Evolutionary conservation across 495 filamentous ascomycete species (phyloP).

Genomic region (Talaromyces proteolyticus): DNA sequence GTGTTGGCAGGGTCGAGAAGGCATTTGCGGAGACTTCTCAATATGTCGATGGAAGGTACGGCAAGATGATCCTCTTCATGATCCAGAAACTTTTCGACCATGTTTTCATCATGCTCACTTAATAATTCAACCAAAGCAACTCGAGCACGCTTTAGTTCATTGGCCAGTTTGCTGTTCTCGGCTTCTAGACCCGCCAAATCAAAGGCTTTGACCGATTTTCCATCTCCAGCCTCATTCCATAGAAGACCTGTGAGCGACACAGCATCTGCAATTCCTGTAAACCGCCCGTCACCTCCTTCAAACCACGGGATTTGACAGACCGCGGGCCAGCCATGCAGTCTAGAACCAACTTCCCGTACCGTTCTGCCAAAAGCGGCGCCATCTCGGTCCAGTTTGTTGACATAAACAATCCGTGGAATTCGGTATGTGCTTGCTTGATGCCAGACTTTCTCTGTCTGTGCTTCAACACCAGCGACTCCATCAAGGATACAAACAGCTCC

Average conservation of each 20-base stretch:
- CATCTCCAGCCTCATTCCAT: constrained; percentile 59
- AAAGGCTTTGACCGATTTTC: constrained; percentile 51
- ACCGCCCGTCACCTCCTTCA: constrained; percentile 61
- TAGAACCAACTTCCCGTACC: constrained; percentile 73
- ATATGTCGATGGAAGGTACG: constrained; percentile 60
- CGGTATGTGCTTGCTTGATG: constrained; percentile 75
- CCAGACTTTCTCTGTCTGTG: constrained; percentile 98
- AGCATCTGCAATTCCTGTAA: constrained; percentile 80
- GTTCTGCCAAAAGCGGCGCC: constrained; percentile 87
- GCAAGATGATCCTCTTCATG: constrained; percentile 63
- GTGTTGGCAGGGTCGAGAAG: constrained; percentile 47
- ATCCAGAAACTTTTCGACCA: constrained; percentile 81
- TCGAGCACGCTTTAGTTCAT: constrained; percentile 73
- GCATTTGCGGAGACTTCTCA: constrained; percentile 65
- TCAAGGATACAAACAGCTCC: constrained; percentile 95
- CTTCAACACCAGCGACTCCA: constrained; percentile 94
- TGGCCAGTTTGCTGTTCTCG: constrained; percentile 48
- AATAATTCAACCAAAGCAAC: constrained; percentile 73
- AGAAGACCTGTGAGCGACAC: constrained; percentile 51
- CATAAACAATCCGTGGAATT: constrained; percentile 82
- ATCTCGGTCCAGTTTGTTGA: constrained; percentile 96
- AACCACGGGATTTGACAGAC: constrained; percentile 97
- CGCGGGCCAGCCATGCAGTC: constrained; percentile 78
- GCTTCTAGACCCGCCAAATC: constrained; percentile 43
- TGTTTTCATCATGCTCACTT: constrained; percentile 77